Percentiles rank a stretch among this genome's conserved stretches.
These are phyloP conservation scores for Ganoderma meredithae DNA, from an alignment of 1,284 basidiomycete genomes.

Conservation along the genomic window DNA sequence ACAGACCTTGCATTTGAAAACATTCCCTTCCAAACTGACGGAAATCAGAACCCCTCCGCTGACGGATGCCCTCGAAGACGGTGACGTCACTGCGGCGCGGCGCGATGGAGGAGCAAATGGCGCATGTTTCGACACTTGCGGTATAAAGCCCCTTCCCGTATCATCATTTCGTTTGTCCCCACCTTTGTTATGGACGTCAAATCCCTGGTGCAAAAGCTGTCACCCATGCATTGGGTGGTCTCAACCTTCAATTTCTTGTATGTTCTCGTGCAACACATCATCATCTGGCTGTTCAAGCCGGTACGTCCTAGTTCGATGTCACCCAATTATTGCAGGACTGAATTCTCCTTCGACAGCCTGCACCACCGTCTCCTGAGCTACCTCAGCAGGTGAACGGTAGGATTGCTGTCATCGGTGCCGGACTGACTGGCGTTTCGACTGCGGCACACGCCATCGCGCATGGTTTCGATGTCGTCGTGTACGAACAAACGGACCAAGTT, in stretches of 20 bases:
- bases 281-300: slow-evolving; percentile 53
- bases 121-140: not conserved
- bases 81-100: not conserved
- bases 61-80: not conserved
- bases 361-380: slow-evolving; percentile 41
- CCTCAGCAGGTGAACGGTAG: slow-evolving; percentile 47
- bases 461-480: slow-evolving; percentile 60
- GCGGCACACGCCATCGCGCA: slow-evolving; percentile 61
- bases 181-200: not conserved
- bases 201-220: not conserved
- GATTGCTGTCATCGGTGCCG: slow-evolving; percentile 61
- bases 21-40: not conserved
- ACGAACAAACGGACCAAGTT: slow-evolving; percentile 34
- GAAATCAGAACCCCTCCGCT: not conserved
- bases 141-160: not conserved
- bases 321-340: not conserved
- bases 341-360: slow-evolving; percentile 18
- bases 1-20: not conserved
- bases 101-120: not conserved
- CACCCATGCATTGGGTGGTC: slow-evolving; percentile 11
- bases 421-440: slow-evolving; percentile 58
- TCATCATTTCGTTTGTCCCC: not conserved
- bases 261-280: slow-evolving; percentile 45
- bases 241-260: slow-evolving; percentile 38
- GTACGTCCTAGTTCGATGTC: slow-evolving; percentile 36